Percentiles rank a stretch among this genome's conserved stretches.
These are phyloP conservation scores for Trametes pubescens DNA, from an alignment of 1,284 basidiomycete species.

Conservation along the genomic window DNA sequence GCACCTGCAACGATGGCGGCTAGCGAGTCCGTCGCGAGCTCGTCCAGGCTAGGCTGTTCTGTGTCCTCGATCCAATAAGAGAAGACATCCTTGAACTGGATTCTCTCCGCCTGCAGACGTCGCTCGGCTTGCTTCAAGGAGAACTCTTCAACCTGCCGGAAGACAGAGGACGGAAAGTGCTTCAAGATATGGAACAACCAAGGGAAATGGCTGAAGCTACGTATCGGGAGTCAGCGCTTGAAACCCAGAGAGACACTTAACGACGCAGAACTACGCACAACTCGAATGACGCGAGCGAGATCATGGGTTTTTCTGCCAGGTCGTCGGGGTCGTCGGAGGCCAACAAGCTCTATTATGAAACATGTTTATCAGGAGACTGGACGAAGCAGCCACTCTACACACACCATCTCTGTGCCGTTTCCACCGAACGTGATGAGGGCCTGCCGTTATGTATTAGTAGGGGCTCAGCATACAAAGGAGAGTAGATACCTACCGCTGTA, in stretches of 20 bases:
- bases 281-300: slow-evolving; percentile 2
- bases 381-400: background rate
- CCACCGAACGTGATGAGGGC: slow-evolving; percentile 1
- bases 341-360: background rate
- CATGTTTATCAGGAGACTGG: background rate
- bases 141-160: slow-evolving; percentile 5
- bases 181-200: slow-evolving; percentile 5
- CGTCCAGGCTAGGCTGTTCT: background rate
- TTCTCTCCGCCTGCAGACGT: slow-evolving; percentile 2
- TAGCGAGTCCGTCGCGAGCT: slow-evolving; percentile 5
- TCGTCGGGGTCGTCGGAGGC: slow-evolving; percentile 6
- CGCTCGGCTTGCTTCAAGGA: background rate
- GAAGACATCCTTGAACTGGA: slow-evolving; percentile 5
- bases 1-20: slow-evolving; percentile 4
- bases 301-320: background rate
- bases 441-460: background rate
- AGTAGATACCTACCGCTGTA: background rate
- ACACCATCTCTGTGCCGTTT: slow-evolving; percentile 5
- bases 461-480: background rate
- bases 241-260: background rate
- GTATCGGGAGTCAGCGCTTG: background rate
- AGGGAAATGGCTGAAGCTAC: slow-evolving; percentile 10
- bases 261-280: background rate
- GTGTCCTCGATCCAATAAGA: slow-evolving; percentile 7
- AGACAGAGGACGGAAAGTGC: background rate